phyloP scores from a whole-genome alignment of 1,284 basidiomycete genomes.

The Ceratobasidium sp. region DNA sequence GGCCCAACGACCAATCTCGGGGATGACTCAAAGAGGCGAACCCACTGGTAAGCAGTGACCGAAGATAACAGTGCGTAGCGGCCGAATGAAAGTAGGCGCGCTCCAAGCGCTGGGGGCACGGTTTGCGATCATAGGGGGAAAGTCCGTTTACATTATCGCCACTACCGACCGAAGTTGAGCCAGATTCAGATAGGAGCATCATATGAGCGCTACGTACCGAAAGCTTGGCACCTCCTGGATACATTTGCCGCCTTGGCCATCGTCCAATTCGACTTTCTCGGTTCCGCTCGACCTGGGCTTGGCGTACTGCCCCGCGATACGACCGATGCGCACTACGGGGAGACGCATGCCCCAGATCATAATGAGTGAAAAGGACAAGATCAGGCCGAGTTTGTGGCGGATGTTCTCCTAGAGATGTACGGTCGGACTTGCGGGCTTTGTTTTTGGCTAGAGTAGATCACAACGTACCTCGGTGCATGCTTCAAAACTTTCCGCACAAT shows the following conservation, averaged over 20 bases:
- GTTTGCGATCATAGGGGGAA: conserved; percentile 76
- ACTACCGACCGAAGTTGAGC: conserved; percentile 54
- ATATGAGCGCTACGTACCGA: conserved; percentile 57
- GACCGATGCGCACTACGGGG: conserved; percentile 90
- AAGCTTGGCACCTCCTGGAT: conserved; percentile 73
- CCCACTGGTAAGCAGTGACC: conserved; percentile 85
- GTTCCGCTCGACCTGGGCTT: conserved; percentile 91
- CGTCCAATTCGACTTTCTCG: conserved; percentile 77
- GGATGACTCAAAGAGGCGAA: conserved; percentile 93
- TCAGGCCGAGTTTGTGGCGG: conserved; percentile 91
- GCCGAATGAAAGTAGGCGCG: conserved; percentile 96
- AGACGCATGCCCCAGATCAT: conserved; percentile 91
- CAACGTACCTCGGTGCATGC: conserved; percentile 82
- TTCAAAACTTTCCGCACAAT: conserved; percentile 95
- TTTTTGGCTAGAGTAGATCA: neutral
- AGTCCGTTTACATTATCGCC: conserved; percentile 97
- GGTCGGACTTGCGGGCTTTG: neutral
- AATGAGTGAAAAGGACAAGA: conserved; percentile 94
- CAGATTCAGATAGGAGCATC: neutral
- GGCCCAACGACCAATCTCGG: conserved; percentile 88
- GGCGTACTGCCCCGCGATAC: conserved; percentile 96
- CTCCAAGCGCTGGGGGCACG: conserved; percentile 86
- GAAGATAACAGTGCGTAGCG: conserved; percentile 91
- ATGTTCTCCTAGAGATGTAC: conserved; percentile 79
- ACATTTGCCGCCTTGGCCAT: conserved; percentile 50